A percentile compares a stretch with the other conserved stretches of the same genome.
phyloP scores from a whole-genome alignment of 352 stramenopile species.

The Phytopythium ostracodes region DNA sequence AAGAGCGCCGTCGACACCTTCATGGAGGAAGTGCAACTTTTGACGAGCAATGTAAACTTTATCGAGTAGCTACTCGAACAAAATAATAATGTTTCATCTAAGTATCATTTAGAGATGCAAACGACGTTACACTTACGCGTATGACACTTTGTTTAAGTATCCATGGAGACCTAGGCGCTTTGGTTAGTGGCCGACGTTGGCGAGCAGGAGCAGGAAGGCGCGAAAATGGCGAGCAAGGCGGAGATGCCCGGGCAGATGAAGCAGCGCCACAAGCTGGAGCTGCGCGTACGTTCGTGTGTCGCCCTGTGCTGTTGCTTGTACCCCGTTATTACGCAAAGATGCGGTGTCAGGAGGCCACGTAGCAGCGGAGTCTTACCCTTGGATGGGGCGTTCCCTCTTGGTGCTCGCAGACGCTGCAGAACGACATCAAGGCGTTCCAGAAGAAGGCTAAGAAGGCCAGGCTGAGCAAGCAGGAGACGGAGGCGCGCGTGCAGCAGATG shows the following conservation, averaged over 20 bases:
- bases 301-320: neutral
- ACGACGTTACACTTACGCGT: no score
- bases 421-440: conserved; percentile 71
- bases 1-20: no score
- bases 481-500: conserved; percentile 53
- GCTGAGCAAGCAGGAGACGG: conserved; percentile 69
- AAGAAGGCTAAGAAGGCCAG: conserved; percentile 87
- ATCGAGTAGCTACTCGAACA: no score
- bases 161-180: no score
- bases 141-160: neutral
- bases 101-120: no score
- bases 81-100: no score
- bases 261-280: conserved; percentile 85
- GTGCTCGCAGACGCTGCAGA: conserved; percentile 58
- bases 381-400: neutral
- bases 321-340: neutral
- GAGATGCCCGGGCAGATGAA: conserved; percentile 81
- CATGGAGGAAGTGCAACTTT: neutral
- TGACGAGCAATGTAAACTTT: neutral
- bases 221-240: conserved; percentile 38
- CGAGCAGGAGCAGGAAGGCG: neutral
- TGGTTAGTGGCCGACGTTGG: neutral
- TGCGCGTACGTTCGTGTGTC: conserved; percentile 43
- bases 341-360: neutral
- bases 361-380: neutral